phyloP scores from a whole-genome alignment of 2,329 filamentous ascomycete species.

The Penicillium sp. region DNA sequence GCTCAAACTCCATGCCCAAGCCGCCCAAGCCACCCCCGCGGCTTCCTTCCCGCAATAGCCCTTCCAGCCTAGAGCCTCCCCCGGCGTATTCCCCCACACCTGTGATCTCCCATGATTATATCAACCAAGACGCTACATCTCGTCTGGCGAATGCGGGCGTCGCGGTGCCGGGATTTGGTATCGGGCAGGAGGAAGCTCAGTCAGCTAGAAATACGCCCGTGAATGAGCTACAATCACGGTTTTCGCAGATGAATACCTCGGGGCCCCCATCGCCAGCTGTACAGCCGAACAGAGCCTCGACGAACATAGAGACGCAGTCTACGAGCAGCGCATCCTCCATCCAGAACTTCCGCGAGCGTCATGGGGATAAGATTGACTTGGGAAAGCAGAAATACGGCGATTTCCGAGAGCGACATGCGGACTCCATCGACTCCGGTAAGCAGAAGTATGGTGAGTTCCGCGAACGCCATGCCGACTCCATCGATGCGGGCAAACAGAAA shows the following conservation, averaged over 20 bases:
- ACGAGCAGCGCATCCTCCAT: conserved; percentile 5
- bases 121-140: conserved; percentile 59
- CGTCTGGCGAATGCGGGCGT: conserved; percentile 71
- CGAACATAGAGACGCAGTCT: conserved; percentile 50
- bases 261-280: conserved; percentile 26
- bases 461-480: conserved; percentile 62
- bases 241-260: conserved; percentile 53
- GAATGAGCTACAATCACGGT: conserved; percentile 65
- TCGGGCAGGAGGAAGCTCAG: conserved; percentile 47
- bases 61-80: conserved; percentile 44
- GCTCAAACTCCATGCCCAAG: conserved; percentile 39
- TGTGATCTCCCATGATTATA: conserved; percentile 34
- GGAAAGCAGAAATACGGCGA: conserved; percentile 57
- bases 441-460: conserved; percentile 7
- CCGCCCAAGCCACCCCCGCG: conserved; percentile 61
- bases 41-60: conserved; percentile 64
- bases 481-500: conserved; percentile 56
- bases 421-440: background rate
- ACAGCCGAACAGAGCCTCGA: conserved; percentile 46
- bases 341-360: conserved; percentile 57
- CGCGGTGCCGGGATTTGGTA: conserved; percentile 73
- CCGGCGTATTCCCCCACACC: conserved; percentile 47
- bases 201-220: conserved; percentile 46
- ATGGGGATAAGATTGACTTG: conserved; percentile 62
- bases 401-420: conserved; percentile 9